A percentile compares a stretch with the other conserved stretches of the same genome.
phyloP scores from a whole-genome alignment of 2,329 filamentous ascomycete genomes.

The Delphinella strobiligena region DNA sequence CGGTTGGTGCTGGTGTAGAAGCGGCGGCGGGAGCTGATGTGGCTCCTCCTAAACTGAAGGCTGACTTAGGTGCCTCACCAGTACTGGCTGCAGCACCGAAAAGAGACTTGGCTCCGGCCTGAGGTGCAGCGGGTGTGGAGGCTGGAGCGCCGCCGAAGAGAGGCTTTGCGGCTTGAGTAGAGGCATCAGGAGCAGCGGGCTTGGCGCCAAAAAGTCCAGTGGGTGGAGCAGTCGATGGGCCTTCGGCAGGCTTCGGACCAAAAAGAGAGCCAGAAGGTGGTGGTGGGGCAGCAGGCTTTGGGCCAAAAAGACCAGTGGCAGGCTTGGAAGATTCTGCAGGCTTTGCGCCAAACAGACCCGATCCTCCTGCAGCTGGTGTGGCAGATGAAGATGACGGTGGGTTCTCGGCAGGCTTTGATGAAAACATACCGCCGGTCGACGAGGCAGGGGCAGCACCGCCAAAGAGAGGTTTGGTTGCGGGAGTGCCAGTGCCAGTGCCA shows the following conservation, averaged over 20 bases:
- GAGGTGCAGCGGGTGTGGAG: background rate
- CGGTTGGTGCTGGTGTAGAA: constrained; percentile 12
- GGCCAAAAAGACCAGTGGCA: constrained; percentile 6
- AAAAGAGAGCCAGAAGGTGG: constrained; percentile 1
- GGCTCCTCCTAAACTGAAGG: constrained; percentile 10
- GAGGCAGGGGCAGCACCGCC: background rate
- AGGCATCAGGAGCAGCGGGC: too few species aligned
- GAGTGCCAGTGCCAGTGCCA: background rate
- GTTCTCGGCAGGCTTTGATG: background rate
- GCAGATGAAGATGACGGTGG: background rate
- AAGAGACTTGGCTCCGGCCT: background rate
- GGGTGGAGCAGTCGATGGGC: constrained; percentile 1
- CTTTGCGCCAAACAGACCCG: constrained; percentile 13
- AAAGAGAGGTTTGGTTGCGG: background rate
- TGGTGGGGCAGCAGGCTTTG: constrained; percentile 4
- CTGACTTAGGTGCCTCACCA: constrained; percentile 24
- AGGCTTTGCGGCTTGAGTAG: background rate
- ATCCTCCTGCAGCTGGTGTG: constrained; percentile 2
- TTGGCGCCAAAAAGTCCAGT: background rate
- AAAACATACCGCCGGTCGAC: too few species aligned
- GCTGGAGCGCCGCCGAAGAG: background rate
- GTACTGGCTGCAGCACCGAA: constrained; percentile 12
- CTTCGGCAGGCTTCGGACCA: background rate
- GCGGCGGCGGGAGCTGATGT: constrained; percentile 6
- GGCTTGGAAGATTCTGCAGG: constrained; percentile 11